Evolutionary conservation across 2,329 filamentous ascomycete species (phyloP), one percentile per base, ranked within the genome.

Genomic region (Saccharata proteae): DNA sequence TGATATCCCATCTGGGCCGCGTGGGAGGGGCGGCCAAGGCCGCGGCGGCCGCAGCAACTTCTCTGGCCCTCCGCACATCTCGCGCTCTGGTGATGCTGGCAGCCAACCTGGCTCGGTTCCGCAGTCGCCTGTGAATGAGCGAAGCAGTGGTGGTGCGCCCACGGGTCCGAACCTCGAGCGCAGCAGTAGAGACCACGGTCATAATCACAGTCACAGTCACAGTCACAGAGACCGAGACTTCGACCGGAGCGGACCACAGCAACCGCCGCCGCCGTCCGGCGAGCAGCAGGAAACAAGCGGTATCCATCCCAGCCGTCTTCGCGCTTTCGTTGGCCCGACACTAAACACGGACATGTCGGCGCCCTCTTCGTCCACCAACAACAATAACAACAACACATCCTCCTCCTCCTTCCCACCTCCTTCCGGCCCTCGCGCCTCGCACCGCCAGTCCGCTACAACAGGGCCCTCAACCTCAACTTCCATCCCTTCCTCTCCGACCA

Each of bases 251-350:
- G n/a, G n/a, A n/a, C n/a, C n/a, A n/a, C n/a, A n/a, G n/a, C n/a
- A n/a, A 22, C 37, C 50, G 14, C 47, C 51, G 9, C 35, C 46
- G 9, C 45, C 56, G 11, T 50, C 56, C 23, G 47, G 54, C 5
- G 46, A 45, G 6, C 44, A 45, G 15, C 40, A 49, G 24, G 58
- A 63, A 20, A 48, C 55, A 11, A 49, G 54, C 14, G 65, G 66
- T 18, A 60, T 73, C 26, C 68, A 72, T 43, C 68, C 68, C 8
- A 69, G 69, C 42, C 60, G 69, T 21, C 47, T 70, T 26, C 61
- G 58, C 23, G 57, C 59, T 21, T 54, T 63, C 19, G 54, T 57
- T 28, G 34, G 23, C 6, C 41, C 44, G 5, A 38, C 48, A n/a
- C 37, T 54, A 5, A 49, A 52, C 26, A 53, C 46, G 3, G 51